Evolutionary conservation across 2,329 filamentous ascomycete genomes (phyloP), one percentile per base, ranked within the genome.

Genomic region (Claviceps citrina): DNA sequence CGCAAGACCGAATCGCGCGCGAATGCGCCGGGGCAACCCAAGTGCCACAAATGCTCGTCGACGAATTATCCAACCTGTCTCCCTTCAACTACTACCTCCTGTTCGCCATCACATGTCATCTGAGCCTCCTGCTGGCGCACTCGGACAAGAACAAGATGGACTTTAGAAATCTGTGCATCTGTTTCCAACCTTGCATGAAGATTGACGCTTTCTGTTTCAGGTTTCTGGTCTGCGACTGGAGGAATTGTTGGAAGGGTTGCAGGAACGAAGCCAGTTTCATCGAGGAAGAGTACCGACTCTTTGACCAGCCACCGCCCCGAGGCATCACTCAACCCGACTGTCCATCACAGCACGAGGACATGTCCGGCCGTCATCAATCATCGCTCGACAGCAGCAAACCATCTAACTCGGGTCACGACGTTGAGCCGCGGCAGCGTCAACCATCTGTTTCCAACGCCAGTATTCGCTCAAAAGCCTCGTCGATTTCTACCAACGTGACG

Each of bases 71-170:
- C 1, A 87, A 84, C 50, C 70, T 96, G n/a, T 84, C 89, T 6
- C 89, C 89, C 0, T 95, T 91, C 68, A 93, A 95, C 63, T 96
- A 96, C 63, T 95, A 96, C 55, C 79, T 96, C 12, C 76, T 96
- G 5, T 96, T 96, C 57, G 89, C 89, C 51, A 94, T 95, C 51
- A 96, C 89, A 26, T 95, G 89, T 60, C 89, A 96, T 53, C 77
- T 96, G 36, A 94, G 86, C 51, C 72, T 95, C 20, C 71, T 96
- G 8, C 78, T 94, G 50, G 86, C 84, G 1, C 89, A 93, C 58
- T 82, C 86, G 19, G 84, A 93, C 47, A 87, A 89, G 66, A 96
- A 95, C 71, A 94, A 93, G 66, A 96, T 96, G 89, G 85, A 93
- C 56, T 94, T 89, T 56, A 78, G 84, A 54, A 95, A 95, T 49